A percentile compares a stretch with the other conserved stretches of the same genome.
Evolutionary conservation across 2,329 filamentous ascomycete species (phyloP).

Genomic region (Magnaporthiopsis rhizophila): DNA sequence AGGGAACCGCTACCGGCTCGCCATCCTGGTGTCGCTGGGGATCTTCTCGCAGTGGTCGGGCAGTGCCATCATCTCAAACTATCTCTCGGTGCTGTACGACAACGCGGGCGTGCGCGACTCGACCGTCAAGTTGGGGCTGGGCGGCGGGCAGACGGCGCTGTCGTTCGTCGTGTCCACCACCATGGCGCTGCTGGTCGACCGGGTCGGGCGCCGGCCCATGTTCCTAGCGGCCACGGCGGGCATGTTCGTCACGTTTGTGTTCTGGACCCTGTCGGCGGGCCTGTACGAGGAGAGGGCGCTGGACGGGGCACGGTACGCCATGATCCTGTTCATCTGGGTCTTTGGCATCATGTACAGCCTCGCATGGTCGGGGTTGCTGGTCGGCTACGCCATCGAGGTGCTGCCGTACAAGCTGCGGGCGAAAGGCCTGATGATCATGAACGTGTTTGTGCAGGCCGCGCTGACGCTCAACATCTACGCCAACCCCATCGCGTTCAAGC

Average conservation of each 20-base stretch:
- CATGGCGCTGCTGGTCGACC: conserved; percentile 46
- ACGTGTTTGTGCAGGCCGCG: conserved; percentile 45
- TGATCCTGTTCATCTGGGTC: conserved; percentile 35
- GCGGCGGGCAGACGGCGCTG: conserved; percentile 42
- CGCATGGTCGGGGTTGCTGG: conserved; percentile 48
- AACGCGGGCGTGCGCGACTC: conserved; percentile 41
- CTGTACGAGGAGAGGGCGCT: conserved; percentile 33
- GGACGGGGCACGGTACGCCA: conserved; percentile 29
- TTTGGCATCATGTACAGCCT: conserved; percentile 40
- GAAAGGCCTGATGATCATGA: conserved; percentile 50
- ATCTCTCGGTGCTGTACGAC: conserved; percentile 44
- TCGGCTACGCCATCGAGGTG: conserved; percentile 45
- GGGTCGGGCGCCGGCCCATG: conserved; percentile 45
- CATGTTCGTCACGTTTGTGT: conserved; percentile 40
- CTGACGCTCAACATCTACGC: conserved; percentile 45
- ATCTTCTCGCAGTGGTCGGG: conserved; percentile 54
- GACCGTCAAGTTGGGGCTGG: conserved; percentile 35
- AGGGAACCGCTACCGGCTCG: conserved; percentile 15
- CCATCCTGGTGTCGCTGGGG: conserved; percentile 32
- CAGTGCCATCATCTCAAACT: conserved; percentile 53
- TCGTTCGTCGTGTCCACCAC: conserved; percentile 42
- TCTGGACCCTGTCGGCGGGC: conserved; percentile 40
- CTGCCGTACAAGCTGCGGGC: conserved; percentile 40
- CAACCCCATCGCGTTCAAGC: conserved; percentile 46
- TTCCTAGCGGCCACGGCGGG: conserved; percentile 39